These are phyloP conservation scores for Colletotrichum somersetense DNA, from an alignment of 2,329 filamentous ascomycete species.

Conservation along the genomic window DNA sequence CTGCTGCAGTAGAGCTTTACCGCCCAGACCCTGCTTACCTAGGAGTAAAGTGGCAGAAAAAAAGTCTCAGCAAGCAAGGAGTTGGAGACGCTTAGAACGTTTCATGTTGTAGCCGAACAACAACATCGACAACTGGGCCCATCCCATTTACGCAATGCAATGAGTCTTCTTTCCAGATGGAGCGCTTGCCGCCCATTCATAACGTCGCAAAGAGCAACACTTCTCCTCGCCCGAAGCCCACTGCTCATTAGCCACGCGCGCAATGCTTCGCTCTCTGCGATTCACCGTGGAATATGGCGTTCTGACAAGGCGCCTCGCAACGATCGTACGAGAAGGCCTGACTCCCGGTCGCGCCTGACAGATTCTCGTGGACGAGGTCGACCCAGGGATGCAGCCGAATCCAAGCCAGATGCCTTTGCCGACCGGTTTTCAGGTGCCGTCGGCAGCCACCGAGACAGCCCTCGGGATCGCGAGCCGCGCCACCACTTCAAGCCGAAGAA, in stretches of 20 bases:
- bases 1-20: conserved; percentile 9
- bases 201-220: not conserved
- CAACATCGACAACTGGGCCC: conserved; percentile 9
- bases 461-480: conserved; percentile 36
- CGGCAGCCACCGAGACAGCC: conserved; percentile 8
- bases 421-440: conserved; percentile 24
- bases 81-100: not conserved
- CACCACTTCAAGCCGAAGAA: conserved; percentile 63
- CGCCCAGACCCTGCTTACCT: conserved; percentile 22
- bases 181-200: conserved; percentile 26
- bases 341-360: conserved; percentile 43
- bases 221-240: conserved; percentile 2
- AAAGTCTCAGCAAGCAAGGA: not conserved
- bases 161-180: conserved; percentile 40
- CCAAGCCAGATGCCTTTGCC: conserved; percentile 28
- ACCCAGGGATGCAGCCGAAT: not conserved
- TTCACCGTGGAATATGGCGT: conserved; percentile 73
- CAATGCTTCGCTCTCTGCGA: conserved; percentile 68
- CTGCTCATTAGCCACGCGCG: conserved; percentile 24
- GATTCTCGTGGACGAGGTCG: conserved; percentile 6
- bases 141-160: conserved; percentile 37
- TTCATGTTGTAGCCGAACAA: conserved; percentile 2
- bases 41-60: conserved; percentile 39
- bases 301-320: conserved; percentile 51
- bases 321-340: conserved; percentile 1